Conservation (phyloP, 345 rosid species). For the Mangifera indica region DNA sequence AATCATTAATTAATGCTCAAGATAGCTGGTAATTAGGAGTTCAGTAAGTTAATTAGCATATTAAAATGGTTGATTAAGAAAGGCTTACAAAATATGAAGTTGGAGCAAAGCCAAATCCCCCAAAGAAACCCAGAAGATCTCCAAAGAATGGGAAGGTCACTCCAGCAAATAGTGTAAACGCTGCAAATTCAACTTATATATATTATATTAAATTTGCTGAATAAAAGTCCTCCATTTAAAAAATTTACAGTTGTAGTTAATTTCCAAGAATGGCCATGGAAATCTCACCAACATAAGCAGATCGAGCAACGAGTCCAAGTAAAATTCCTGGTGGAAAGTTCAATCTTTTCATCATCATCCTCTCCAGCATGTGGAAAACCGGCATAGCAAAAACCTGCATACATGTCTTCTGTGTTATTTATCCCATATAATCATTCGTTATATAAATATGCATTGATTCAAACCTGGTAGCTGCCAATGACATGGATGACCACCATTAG, state of each 20-base stretch:
- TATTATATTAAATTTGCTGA: no score
- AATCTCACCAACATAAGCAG: conserved; percentile 79
- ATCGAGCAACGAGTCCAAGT: conserved; percentile 64
- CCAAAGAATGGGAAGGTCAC: conserved; percentile 95
- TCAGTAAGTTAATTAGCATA: no score
- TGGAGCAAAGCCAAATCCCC: conserved; percentile 72
- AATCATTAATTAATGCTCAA: no score
- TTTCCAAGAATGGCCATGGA: background rate
- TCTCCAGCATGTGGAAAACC: conserved; percentile 74
- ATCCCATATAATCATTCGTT: background rate
- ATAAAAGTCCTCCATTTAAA: no score
- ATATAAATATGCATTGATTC: background rate
- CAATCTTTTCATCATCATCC: conserved; percentile 47
- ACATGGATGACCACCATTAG: conserved; percentile 91
- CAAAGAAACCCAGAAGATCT: conserved; percentile 94
- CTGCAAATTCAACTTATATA: conserved; percentile 43
- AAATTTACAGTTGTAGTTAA: no score
- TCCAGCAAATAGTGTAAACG: conserved; percentile 76
- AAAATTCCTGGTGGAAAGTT: conserved; percentile 55
- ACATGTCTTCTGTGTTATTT: no score
- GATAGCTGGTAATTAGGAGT: no score
- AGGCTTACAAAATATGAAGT: no score
- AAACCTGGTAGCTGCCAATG: conserved; percentile 88
- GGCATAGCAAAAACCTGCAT: conserved; percentile 91
- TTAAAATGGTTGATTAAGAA: no score